Base-by-base conservation (phyloP, 306 rosid species). In the Adenanthera pavonina region DNA sequence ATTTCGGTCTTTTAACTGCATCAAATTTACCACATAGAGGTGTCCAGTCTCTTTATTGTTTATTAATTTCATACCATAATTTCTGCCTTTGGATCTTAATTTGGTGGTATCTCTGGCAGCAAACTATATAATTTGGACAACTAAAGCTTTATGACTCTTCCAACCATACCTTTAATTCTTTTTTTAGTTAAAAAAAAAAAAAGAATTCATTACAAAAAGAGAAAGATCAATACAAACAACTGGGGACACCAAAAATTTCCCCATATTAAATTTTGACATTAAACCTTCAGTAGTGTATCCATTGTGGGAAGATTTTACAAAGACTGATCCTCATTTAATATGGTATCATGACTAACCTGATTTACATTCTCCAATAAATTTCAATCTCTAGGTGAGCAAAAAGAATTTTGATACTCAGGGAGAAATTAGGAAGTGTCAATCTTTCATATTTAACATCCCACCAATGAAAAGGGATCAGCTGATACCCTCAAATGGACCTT, bases 1-100 rank as follows among this genome's bases (percentile, higher is more conserved):
- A 60, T 48, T 41, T 19, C 57, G 36, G 43, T 6, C 19, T 56
- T 75, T 68, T n/a, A 47, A 75, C 48, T 76, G 75, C 53, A 44
- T 68, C 46, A 76, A 46, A 38, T 60, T 76, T 20, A 34, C 14
- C 11, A 15, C 51, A 69, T 75, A 3, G 20, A 16, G 75, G 48
- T 43, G 33, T 53, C 74, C 69, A 47, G 8, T 33, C 47, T 15
- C 52, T 46, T 38, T 10, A 72, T 6, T 80, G 53, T 4, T 41
- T 48, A 54, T 59, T 12, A 60, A 69, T 19, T 34, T 13, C 61
- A 70, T 57, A 3, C 2, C 5, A 20, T 57, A 57, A 57, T 19
- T 57, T 20, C 64, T 8, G 14, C 35, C 64, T 19, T 1, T 9
- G 35, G 35, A 9, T 35, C 64, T 57, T 57, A 20, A 19, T 57